These are phyloP conservation scores for Cladorrhinum sp. DNA, from an alignment of 2,329 filamentous ascomycete genomes.

Conservation along the genomic window DNA sequence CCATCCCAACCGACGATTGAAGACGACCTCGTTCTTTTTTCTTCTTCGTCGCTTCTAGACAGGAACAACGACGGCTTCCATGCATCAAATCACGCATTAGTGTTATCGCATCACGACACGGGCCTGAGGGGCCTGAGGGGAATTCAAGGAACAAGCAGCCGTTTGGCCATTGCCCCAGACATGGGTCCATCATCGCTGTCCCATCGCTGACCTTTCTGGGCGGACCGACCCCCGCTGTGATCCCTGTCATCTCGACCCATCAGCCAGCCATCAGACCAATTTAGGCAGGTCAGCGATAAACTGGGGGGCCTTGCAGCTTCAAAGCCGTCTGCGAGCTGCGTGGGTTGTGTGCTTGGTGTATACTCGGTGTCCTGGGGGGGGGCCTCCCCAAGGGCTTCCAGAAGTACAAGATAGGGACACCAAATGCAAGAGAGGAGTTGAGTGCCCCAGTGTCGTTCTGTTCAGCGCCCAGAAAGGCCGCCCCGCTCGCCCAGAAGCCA, in stretches of 20 bases:
- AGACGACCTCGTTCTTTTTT: neutral
- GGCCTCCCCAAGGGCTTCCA: too few species aligned
- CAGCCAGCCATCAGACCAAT: conserved; percentile 28
- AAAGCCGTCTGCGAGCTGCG: conserved; percentile 16
- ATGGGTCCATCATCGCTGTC: neutral
- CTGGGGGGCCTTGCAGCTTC: conserved; percentile 26
- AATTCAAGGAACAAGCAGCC: conserved; percentile 11
- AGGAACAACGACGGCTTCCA: conserved; percentile 5
- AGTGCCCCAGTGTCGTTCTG: neutral
- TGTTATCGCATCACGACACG: conserved; percentile 19
- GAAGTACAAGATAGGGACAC: conserved; percentile 19
- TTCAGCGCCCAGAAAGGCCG: conserved; percentile 1
- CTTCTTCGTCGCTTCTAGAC: conserved; percentile 3
- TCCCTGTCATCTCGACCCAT: conserved; percentile 24
- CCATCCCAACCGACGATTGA: neutral
- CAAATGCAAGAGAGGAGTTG: neutral
- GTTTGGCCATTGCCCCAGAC: conserved; percentile 20
- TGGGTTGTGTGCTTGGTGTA: conserved; percentile 11
- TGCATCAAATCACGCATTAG: conserved; percentile 8
- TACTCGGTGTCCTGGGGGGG: conserved; percentile 20
- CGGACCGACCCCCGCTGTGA: conserved; percentile 26
- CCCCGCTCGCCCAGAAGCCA: conserved; percentile 7
- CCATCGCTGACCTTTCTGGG: conserved; percentile 6
- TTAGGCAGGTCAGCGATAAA: conserved; percentile 31
- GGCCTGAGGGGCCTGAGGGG: conserved; percentile 6